A percentile compares a stretch with the other conserved stretches of the same genome.
These are phyloP conservation scores for Stagonosporopsis vannaccii DNA, from an alignment of 2,329 filamentous ascomycete genomes.

Conservation along the genomic window DNA sequence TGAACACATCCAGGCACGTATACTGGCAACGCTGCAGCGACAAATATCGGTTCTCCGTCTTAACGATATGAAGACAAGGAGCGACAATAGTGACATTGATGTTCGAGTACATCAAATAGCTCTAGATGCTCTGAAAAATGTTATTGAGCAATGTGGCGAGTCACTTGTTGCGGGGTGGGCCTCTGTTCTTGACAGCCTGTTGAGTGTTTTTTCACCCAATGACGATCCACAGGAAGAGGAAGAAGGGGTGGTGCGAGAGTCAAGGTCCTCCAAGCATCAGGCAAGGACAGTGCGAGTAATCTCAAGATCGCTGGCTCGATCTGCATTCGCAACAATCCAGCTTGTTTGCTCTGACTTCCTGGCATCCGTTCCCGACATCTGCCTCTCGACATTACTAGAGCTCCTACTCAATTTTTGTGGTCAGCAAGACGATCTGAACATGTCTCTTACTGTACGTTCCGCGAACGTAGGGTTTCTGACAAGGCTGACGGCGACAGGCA, in stretches of 20 bases:
- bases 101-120: constrained; percentile 81
- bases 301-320: constrained; percentile 79
- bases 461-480: not conserved
- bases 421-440: constrained; percentile 91
- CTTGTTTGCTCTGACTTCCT: constrained; percentile 96
- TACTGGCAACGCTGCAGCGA: constrained; percentile 71
- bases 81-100: constrained; percentile 69
- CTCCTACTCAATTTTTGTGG: constrained; percentile 88
- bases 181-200: constrained; percentile 83
- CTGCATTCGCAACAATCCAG: constrained; percentile 88
- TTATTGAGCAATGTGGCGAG: constrained; percentile 90
- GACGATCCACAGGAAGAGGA: not conserved
- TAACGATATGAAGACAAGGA: constrained; percentile 61
- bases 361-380: constrained; percentile 70
- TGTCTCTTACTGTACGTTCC: constrained; percentile 80
- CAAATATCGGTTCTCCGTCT: constrained; percentile 63
- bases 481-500: constrained; percentile 60
- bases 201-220: constrained; percentile 70
- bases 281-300: constrained; percentile 43
- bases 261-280: not conserved
- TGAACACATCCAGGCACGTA: constrained; percentile 70
- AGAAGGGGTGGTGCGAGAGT: not conserved
- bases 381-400: constrained; percentile 82
- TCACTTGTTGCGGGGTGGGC: constrained; percentile 84
- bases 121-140: constrained; percentile 79